A percentile compares a stretch with the other conserved stretches of the same genome.
phyloP scores from a whole-genome alignment of 2,329 filamentous ascomycete genomes.

The Exophiala lecanii-corni region DNA sequence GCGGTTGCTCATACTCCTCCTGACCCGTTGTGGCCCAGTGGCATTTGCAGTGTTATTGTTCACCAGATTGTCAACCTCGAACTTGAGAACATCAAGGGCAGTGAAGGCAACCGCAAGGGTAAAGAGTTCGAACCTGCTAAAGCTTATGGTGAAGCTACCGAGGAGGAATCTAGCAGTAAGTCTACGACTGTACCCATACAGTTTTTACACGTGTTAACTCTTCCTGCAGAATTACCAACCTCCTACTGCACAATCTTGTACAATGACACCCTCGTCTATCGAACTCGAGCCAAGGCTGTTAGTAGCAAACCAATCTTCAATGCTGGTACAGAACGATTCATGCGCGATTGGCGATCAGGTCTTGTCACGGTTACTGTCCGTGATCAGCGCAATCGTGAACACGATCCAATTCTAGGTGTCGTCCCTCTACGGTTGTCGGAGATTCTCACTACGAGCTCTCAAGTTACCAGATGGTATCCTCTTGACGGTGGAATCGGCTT shows the following conservation, averaged over 20 bases:
- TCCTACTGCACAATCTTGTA: constrained; percentile 80
- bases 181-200: neutral
- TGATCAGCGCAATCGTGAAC: constrained; percentile 82
- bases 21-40: constrained; percentile 93
- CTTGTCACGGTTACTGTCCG: constrained; percentile 85
- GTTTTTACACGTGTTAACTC: neutral
- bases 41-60: constrained; percentile 77
- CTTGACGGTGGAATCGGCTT: constrained; percentile 91
- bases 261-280: constrained; percentile 58
- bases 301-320: constrained; percentile 97
- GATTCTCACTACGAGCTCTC: constrained; percentile 79
- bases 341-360: constrained; percentile 86
- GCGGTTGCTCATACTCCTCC: constrained; percentile 85
- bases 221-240: constrained; percentile 61
- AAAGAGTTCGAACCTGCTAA: constrained; percentile 86
- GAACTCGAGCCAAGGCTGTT: constrained; percentile 89
- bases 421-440: constrained; percentile 84
- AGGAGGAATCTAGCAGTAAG: constrained; percentile 64
- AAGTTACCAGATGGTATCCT: constrained; percentile 91
- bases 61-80: constrained; percentile 96
- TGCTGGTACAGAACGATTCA: constrained; percentile 85
- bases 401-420: constrained; percentile 90
- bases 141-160: constrained; percentile 75
- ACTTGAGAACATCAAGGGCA: constrained; percentile 85
- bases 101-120: constrained; percentile 72